Conservation (phyloP, 108 stramenopile genomes). For the Nitzschia inconspicua region DNA sequence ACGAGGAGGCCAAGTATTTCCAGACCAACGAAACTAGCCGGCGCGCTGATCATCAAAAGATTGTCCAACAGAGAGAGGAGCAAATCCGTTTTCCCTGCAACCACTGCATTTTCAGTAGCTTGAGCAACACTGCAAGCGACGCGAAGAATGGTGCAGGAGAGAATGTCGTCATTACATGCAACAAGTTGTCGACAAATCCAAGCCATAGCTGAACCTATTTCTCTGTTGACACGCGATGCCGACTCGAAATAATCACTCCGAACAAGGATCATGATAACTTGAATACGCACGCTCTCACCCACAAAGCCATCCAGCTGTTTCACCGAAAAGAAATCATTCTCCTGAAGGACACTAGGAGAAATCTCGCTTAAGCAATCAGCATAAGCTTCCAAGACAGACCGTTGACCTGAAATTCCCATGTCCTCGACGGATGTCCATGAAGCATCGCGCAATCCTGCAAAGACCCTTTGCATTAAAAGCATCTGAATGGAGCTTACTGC, state of each 20-base stretch:
- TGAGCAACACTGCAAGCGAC: constrained; percentile 25
- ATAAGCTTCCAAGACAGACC: constrained; percentile 23
- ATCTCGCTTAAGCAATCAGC: constrained; percentile 22
- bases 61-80: constrained; percentile 29
- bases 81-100: constrained; percentile 14
- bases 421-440: constrained; percentile 3
- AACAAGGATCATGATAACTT: constrained; percentile 27
- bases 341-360: constrained; percentile 12
- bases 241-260: constrained; percentile 15
- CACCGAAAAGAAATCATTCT: constrained; percentile 16
- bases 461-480: constrained; percentile 34
- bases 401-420: constrained; percentile 8
- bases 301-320: constrained; percentile 16
- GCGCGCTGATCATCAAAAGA: constrained; percentile 20
- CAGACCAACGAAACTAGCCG: constrained; percentile 23
- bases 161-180: constrained; percentile 12
- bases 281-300: constrained; percentile 22
- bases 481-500: constrained; percentile 34
- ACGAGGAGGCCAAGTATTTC: constrained; percentile 30
- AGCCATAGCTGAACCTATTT: constrained; percentile 22
- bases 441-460: constrained; percentile 38
- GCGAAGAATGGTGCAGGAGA: constrained; percentile 14
- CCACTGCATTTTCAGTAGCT: constrained; percentile 12
- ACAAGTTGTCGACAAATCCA: constrained; percentile 30
- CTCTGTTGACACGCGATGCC: constrained; percentile 27